Evolutionary conservation across 2,329 filamentous ascomycete species (phyloP).

Genomic region (Fusarium tricinctum): DNA sequence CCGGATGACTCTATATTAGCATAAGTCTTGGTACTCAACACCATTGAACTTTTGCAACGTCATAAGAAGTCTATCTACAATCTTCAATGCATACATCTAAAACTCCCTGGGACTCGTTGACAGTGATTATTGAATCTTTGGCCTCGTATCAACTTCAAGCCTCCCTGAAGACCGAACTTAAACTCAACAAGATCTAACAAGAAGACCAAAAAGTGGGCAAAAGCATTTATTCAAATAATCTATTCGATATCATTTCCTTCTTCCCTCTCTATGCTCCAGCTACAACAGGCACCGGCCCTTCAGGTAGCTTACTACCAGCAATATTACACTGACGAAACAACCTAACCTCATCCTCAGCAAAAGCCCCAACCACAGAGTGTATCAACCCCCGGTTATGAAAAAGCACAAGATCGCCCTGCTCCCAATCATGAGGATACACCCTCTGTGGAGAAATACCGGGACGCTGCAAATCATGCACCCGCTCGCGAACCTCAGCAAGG

Average conservation of each 20-base stretch:
- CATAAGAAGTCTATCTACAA: too few species aligned
- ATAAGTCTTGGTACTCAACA: too few species aligned
- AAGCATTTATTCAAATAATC: too few species aligned
- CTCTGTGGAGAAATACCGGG: constrained; percentile 77
- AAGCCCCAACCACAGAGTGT: constrained; percentile 82
- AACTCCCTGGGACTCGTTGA: too few species aligned
- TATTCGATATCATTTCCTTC: too few species aligned
- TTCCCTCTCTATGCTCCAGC: constrained; percentile 6
- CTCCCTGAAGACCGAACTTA: too few species aligned
- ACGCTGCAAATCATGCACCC: constrained; percentile 77
- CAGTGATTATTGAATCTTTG: too few species aligned
- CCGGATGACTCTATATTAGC: too few species aligned
- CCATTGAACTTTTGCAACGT: too few species aligned
- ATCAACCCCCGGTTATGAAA: constrained; percentile 84
- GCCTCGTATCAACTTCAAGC: too few species aligned
- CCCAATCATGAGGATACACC: constrained; percentile 83
- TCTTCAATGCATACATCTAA: too few species aligned
- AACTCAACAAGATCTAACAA: background rate
- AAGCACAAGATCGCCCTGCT: constrained; percentile 80
- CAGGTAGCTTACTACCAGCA: constrained; percentile 72
- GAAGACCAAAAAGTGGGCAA: background rate
- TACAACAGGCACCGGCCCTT: constrained; percentile 58
- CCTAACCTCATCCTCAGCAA: constrained; percentile 78
- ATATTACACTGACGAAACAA: constrained; percentile 85
- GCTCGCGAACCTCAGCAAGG: constrained; percentile 73